Evolutionary conservation across 2,329 filamentous ascomycete genomes (phyloP).

Genomic region (Hymenoscyphus fraxineus): DNA sequence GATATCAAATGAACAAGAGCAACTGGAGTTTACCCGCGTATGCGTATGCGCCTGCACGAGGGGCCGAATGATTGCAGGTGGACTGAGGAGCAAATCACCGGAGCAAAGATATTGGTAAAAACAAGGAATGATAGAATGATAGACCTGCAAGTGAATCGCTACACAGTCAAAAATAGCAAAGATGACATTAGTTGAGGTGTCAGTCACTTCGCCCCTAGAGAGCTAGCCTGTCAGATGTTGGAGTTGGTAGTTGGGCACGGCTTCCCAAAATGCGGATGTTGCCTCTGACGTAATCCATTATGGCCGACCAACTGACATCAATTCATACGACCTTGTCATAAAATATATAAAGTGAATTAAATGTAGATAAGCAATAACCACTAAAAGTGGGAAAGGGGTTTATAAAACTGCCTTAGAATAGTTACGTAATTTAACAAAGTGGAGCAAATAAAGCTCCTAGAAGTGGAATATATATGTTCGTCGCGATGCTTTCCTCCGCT

Average conservation of each 20-base stretch:
- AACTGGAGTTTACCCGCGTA: not conserved
- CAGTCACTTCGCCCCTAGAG: not conserved
- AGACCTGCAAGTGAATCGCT: not conserved
- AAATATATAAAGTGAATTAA: too few species aligned
- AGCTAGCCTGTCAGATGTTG: not conserved
- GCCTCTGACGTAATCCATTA: constrained; percentile 1
- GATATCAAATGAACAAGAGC: not conserved
- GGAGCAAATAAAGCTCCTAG: too few species aligned
- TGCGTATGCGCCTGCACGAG: not conserved
- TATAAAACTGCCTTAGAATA: too few species aligned
- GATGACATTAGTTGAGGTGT: not conserved
- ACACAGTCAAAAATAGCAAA: not conserved
- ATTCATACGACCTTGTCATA: not conserved
- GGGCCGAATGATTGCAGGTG: not conserved
- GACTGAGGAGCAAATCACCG: not conserved
- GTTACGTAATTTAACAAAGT: too few species aligned
- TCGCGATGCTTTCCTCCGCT: too few species aligned
- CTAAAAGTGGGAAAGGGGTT: too few species aligned
- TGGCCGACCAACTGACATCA: not conserved
- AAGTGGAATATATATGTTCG: too few species aligned
- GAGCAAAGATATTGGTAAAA: not conserved
- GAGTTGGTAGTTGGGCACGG: not conserved
- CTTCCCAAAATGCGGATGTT: not conserved
- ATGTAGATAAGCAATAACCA: too few species aligned
- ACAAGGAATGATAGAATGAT: not conserved